These are phyloP conservation scores for Aspergillus homomorphus DNA, from an alignment of 495 filamentous ascomycete species.

Conservation along the genomic window DNA sequence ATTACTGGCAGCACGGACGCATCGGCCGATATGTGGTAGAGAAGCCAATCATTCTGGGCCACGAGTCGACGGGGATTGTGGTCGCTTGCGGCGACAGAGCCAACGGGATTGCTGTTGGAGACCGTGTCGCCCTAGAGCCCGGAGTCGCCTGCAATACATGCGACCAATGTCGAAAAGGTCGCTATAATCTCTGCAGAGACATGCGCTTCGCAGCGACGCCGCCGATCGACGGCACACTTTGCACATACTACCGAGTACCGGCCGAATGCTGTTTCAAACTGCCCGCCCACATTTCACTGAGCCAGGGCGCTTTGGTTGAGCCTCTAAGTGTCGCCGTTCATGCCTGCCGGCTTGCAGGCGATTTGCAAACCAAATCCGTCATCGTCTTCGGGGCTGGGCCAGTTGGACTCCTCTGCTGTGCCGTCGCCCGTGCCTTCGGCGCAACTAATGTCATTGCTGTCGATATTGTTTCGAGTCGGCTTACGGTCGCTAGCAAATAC, in stretches of 20 bases:
- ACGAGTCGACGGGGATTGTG: constrained; percentile 65
- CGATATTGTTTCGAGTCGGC: constrained; percentile 67
- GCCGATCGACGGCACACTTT: constrained; percentile 74
- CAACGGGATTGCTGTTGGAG: constrained; percentile 54
- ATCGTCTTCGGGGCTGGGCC: constrained; percentile 86
- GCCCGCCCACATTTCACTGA: constrained; percentile 60
- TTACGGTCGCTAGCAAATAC: constrained; percentile 67
- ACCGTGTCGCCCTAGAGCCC: constrained; percentile 74
- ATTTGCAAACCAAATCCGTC: constrained; percentile 67
- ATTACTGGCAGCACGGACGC: constrained; percentile 50
- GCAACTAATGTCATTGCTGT: constrained; percentile 70
- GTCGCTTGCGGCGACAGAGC: constrained; percentile 53
- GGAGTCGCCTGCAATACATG: constrained; percentile 74
- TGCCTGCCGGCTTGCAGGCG: constrained; percentile 62
- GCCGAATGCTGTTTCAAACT: constrained; percentile 84
- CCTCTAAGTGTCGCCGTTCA: constrained; percentile 83
- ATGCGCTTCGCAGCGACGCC: constrained; percentile 81
- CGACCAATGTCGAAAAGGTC: constrained; percentile 60
- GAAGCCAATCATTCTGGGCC: constrained; percentile 60
- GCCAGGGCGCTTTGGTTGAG: constrained; percentile 86
- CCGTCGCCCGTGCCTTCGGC: constrained; percentile 75
- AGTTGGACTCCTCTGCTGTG: constrained; percentile 75
- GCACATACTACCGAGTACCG: constrained; percentile 72
- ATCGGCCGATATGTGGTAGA: constrained; percentile 37
- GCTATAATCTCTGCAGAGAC: constrained; percentile 73